phyloP scores from a whole-genome alignment of 768 basidiomycete species.

The Psilocybe subaeruginosa region DNA sequence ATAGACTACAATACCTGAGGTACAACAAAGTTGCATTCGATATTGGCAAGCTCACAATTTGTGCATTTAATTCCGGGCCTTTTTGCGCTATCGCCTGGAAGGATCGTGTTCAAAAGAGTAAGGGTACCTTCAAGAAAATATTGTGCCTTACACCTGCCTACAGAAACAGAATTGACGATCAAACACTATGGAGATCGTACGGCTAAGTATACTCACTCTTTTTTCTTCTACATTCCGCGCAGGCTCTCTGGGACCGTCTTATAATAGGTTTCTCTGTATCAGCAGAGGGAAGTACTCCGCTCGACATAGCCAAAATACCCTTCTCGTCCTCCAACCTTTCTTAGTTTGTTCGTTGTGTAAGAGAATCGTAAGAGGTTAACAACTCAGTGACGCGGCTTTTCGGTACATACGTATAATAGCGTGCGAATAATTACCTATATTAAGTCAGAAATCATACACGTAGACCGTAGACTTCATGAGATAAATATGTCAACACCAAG shows the following conservation, averaged over 20 bases:
- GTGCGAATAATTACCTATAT: no score
- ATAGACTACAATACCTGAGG: conserved; percentile 28
- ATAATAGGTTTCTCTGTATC: background rate
- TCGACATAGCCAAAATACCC: background rate
- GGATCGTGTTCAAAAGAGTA: no score
- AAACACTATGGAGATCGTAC: background rate
- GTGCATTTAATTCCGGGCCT: conserved; percentile 57
- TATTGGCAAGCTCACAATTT: conserved; percentile 51
- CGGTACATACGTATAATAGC: no score
- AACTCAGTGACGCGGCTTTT: no score
- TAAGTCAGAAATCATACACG: no score
- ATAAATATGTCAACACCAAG: no score
- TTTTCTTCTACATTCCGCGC: background rate
- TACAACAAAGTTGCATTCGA: conserved; percentile 56
- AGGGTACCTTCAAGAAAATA: background rate
- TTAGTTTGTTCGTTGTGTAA: background rate
- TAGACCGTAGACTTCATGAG: no score
- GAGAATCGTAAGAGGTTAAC: background rate
- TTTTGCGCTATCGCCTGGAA: conserved; percentile 61
- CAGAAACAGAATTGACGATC: background rate
- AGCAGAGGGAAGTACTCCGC: background rate
- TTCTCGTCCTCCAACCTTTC: no score
- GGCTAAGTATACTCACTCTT: background rate
- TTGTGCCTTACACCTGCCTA: background rate
- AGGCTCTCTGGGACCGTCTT: background rate